These are phyloP conservation scores for Chrysophaeum taylorii DNA, from an alignment of 352 stramenopile genomes.

Conservation along the genomic window DNA sequence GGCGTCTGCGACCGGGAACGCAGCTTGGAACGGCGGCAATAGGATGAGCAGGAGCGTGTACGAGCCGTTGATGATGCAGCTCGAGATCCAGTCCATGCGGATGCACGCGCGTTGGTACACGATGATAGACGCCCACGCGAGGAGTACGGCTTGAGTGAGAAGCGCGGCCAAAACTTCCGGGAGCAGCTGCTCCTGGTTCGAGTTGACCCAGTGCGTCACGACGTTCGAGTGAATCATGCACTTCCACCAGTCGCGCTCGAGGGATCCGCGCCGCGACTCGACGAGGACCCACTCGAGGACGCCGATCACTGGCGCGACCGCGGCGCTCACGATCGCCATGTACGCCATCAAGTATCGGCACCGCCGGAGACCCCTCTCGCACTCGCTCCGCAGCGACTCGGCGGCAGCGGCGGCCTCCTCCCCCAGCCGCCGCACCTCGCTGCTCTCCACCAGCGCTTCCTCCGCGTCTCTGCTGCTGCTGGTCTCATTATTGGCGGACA, in stretches of 20 bases:
- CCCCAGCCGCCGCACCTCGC: too few relatives aligned
- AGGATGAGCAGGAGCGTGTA: not conserved
- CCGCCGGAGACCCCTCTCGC: too few relatives aligned
- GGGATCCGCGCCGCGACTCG: not conserved
- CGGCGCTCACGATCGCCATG: not conserved
- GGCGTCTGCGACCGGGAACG: not conserved
- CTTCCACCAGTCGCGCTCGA: slow-evolving; percentile 8
- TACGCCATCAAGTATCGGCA: not conserved
- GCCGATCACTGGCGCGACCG: not conserved
- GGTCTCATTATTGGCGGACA: too few relatives aligned
- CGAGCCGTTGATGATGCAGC: not conserved
- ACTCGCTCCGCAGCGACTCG: too few relatives aligned
- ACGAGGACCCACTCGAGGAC: slow-evolving; percentile 1
- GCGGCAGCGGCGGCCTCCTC: too few relatives aligned
- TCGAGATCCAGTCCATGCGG: slow-evolving; percentile 11
- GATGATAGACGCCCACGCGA: not conserved
- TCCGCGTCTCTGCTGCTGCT: too few relatives aligned
- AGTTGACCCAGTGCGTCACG: not conserved
- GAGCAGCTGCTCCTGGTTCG: not conserved
- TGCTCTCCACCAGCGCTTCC: too few relatives aligned
- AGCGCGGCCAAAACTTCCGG: not conserved
- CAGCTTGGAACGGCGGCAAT: not conserved
- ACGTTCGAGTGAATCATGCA: not conserved
- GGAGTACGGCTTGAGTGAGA: not conserved
- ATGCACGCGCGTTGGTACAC: slow-evolving; percentile 1